Percentiles rank a stretch among this genome's conserved stretches.
Evolutionary conservation across 495 filamentous ascomycete species (phyloP).

Genomic region (Pyronema omphalodes): DNA sequence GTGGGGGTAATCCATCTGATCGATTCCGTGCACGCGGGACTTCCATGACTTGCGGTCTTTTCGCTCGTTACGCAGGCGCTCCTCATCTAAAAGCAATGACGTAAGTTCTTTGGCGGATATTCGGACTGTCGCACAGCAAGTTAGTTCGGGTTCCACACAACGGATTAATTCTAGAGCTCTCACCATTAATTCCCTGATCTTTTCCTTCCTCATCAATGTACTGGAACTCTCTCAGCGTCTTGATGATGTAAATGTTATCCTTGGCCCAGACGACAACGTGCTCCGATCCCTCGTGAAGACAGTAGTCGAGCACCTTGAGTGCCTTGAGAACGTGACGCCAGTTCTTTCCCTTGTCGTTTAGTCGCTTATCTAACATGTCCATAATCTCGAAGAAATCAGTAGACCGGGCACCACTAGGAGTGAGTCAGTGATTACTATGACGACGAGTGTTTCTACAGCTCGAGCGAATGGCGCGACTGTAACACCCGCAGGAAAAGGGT

Average conservation of each 20-base stretch:
- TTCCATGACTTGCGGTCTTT: slow-evolving; percentile 92
- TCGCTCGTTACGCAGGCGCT: slow-evolving; percentile 76
- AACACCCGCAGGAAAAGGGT: not conserved
- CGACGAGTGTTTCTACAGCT: not conserved
- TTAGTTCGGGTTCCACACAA: slow-evolving; percentile 7
- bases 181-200: slow-evolving; percentile 93
- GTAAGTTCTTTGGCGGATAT: slow-evolving; percentile 94
- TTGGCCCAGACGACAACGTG: slow-evolving; percentile 94
- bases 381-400: slow-evolving; percentile 98
- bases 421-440: not conserved
- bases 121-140: slow-evolving; percentile 43
- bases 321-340: slow-evolving; percentile 98
- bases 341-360: slow-evolving; percentile 99
- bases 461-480: not conserved
- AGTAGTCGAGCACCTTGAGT: slow-evolving; percentile 94
- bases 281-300: slow-evolving; percentile 92
- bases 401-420: slow-evolving; percentile 30
- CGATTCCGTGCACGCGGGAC: slow-evolving; percentile 79
- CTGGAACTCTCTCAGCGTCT: slow-evolving; percentile 89
- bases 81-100: slow-evolving; percentile 84
- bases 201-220: slow-evolving; percentile 86
- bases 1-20: slow-evolving; percentile 43
- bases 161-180: slow-evolving; percentile 9
- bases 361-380: slow-evolving; percentile 97
- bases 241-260: slow-evolving; percentile 97